Evolutionary conservation across 2,329 filamentous ascomycete species (phyloP).

Genomic region (Ploettnerulaceae sp.): DNA sequence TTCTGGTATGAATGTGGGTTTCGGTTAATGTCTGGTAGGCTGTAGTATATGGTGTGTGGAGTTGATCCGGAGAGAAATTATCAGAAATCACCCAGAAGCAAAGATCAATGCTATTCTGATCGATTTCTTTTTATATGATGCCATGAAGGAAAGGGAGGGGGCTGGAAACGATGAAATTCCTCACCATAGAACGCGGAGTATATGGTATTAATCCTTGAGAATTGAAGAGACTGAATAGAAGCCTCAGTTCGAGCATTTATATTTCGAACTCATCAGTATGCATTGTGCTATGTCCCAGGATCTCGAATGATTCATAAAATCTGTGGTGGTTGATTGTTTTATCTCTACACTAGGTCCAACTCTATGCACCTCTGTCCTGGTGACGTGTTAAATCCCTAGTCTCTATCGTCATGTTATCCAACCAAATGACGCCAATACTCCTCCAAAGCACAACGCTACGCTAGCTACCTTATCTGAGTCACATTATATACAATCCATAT

Average conservation of each 20-base stretch:
- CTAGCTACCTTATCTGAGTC: neutral
- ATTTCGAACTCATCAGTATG: too few species aligned
- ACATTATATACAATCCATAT: slow-evolving; percentile 1
- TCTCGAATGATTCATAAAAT: neutral
- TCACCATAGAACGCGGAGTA: slow-evolving; percentile 86
- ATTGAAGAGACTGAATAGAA: too few species aligned
- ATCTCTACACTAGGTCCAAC: neutral
- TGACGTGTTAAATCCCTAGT: neutral
- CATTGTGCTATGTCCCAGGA: too few species aligned
- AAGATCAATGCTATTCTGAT: slow-evolving; percentile 84
- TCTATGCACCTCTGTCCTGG: neutral
- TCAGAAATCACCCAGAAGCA: slow-evolving; percentile 64
- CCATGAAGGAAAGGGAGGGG: slow-evolving; percentile 78
- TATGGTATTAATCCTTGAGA: slow-evolving; percentile 95
- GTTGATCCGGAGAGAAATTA: slow-evolving; percentile 76
- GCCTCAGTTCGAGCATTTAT: too few species aligned
- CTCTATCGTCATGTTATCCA: neutral
- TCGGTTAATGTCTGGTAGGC: slow-evolving; percentile 42
- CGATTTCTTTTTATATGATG: slow-evolving; percentile 96
- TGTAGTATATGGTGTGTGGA: slow-evolving; percentile 97
- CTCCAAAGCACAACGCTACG: slow-evolving; percentile 4
- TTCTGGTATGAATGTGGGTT: neutral
- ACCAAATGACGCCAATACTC: neutral
- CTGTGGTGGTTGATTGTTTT: too few species aligned
- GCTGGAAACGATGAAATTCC: slow-evolving; percentile 58